phyloP scores from a whole-genome alignment of 805 yeast species.

The Saccharomycopsis malanga region DNA sequence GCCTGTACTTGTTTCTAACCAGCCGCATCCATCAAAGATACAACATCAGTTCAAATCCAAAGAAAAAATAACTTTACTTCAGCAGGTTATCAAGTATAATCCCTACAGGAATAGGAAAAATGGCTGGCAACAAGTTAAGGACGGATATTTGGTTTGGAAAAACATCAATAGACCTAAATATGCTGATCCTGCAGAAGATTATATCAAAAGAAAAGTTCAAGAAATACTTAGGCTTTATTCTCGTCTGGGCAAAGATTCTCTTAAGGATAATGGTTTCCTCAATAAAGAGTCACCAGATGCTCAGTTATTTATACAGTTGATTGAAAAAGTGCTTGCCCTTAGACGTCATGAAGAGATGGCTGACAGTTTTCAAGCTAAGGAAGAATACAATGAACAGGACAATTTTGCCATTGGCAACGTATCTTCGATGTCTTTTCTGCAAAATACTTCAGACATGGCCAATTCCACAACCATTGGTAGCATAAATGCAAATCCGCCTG shows the following conservation, averaged over 20 bases:
- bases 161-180: slow-evolving; percentile 21
- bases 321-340: slow-evolving; percentile 12
- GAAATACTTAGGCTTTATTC: slow-evolving; percentile 20
- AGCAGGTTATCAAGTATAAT: slow-evolving; percentile 19
- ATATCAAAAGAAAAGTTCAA: slow-evolving; percentile 22
- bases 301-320: slow-evolving; percentile 10
- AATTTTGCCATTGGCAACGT: neutral
- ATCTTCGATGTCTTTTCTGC: neutral
- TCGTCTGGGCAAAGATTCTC: slow-evolving; percentile 18
- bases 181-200: slow-evolving; percentile 23
- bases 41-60: slow-evolving; percentile 21
- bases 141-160: slow-evolving; percentile 21
- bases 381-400: neutral
- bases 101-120: slow-evolving; percentile 20
- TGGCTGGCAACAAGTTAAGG: slow-evolving; percentile 22
- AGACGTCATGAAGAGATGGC: slow-evolving; percentile 10
- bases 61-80: slow-evolving; percentile 18
- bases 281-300: slow-evolving; percentile 19
- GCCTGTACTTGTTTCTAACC: neutral
- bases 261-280: slow-evolving; percentile 21
- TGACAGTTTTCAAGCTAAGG: neutral
- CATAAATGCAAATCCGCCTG: neutral
- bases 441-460: neutral
- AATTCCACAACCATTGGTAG: neutral
- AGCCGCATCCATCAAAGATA: slow-evolving; percentile 7